These are phyloP conservation scores for Clathrus columnatus DNA, from an alignment of 768 basidiomycete genomes.

Conservation along the genomic window DNA sequence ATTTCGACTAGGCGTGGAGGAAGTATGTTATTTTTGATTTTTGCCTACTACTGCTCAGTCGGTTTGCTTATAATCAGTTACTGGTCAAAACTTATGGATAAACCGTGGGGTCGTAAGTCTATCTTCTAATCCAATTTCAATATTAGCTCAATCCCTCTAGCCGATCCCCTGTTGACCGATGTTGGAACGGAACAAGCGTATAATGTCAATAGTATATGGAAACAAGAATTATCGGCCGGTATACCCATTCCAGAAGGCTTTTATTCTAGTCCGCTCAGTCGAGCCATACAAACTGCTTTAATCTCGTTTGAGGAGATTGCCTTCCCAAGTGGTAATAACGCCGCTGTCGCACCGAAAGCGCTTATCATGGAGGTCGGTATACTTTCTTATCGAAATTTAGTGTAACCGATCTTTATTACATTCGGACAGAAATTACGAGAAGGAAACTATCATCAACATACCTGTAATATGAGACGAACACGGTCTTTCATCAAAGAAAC, in stretches of 20 bases:
- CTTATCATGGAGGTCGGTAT: conserved; percentile 45
- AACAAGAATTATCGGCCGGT: conserved; percentile 29
- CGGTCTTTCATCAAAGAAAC: conserved; percentile 36
- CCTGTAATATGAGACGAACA: conserved; percentile 56
- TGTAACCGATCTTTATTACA: background rate
- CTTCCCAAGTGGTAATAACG: conserved; percentile 19
- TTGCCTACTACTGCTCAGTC: background rate
- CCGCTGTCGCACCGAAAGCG: conserved; percentile 16
- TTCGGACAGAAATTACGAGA: conserved; percentile 53
- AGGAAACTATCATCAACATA: conserved; percentile 49
- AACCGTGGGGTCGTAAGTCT: conserved; percentile 60
- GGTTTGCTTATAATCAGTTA: too few relatives aligned
- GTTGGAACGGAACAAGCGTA: conserved; percentile 50
- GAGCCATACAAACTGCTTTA: conserved; percentile 49
- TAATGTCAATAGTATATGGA: conserved; percentile 38
- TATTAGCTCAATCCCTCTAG: conserved; percentile 25
- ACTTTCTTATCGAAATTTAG: background rate
- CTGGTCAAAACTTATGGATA: conserved; percentile 60
- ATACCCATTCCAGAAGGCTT: conserved; percentile 46
- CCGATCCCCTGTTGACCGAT: conserved; percentile 57
- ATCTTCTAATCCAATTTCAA: background rate
- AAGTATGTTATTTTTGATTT: conserved; percentile 31
- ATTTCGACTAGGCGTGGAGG: conserved; percentile 55
- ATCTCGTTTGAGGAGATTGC: conserved; percentile 37
- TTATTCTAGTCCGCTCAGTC: conserved; percentile 56